Percentiles rank a stretch among this genome's conserved stretches.
Evolutionary conservation across 2,329 filamentous ascomycete genomes (phyloP).

Genomic region (Ophiocordyceps unilateralis): DNA sequence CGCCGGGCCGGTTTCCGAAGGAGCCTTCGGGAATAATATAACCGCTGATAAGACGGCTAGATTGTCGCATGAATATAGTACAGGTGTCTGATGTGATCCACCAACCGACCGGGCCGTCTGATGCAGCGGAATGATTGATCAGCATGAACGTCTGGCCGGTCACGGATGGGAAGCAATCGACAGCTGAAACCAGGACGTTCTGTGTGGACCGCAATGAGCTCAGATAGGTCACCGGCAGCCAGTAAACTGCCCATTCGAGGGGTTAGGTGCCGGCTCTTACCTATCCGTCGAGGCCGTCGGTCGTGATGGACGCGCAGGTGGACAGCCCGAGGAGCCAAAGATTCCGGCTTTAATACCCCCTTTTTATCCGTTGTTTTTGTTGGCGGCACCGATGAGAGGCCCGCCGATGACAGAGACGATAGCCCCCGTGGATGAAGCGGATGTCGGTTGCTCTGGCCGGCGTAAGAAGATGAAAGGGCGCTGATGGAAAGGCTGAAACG

Average conservation of each 20-base stretch:
- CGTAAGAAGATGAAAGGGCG: background rate
- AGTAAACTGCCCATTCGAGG: background rate
- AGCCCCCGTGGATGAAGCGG: background rate
- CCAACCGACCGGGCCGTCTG: background rate
- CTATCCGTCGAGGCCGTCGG: background rate
- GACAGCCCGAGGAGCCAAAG: background rate
- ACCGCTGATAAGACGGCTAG: background rate
- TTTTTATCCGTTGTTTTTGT: background rate
- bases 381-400: background rate
- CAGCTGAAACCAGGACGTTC: background rate
- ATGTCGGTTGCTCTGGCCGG: background rate
- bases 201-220: background rate
- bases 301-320: background rate
- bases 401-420: background rate
- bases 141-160: background rate
- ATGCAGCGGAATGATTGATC: background rate
- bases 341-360: background rate
- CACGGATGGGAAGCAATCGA: background rate
- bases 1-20: no score
- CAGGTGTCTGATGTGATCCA: background rate
- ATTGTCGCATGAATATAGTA: background rate
- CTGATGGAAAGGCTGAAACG: background rate
- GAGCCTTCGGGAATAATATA: background rate
- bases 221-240: background rate
- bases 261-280: background rate